These are phyloP conservation scores for Leptographium wingfieldii DNA, from an alignment of 2,329 filamentous ascomycete species.

Conservation along the genomic window DNA sequence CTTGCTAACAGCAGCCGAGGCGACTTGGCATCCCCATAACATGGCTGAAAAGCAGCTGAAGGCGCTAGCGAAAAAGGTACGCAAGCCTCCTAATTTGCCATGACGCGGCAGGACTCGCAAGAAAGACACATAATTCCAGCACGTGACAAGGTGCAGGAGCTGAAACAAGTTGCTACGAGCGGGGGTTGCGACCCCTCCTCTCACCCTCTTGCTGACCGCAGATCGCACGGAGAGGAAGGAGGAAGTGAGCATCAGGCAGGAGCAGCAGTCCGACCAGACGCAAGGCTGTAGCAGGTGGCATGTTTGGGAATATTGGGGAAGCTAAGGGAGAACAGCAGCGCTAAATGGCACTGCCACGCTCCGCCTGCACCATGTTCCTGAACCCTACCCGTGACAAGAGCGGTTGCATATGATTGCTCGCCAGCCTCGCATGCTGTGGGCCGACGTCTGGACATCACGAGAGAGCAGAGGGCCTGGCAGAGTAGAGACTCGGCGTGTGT, in stretches of 20 bases:
- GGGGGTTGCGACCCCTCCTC: not conserved
- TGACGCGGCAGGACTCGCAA: too few species aligned
- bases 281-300: not conserved
- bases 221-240: too few species aligned
- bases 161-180: not conserved
- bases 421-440: constrained; percentile 11
- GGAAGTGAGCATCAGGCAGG: too few species aligned
- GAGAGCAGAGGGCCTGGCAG: not conserved
- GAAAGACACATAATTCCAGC: too few species aligned
- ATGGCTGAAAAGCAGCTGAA: not conserved
- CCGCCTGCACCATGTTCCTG: not conserved
- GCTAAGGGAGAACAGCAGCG: constrained; percentile 1
- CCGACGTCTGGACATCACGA: not conserved
- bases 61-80: not conserved
- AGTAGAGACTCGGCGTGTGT: not conserved
- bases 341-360: constrained; percentile 18
- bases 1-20: not conserved
- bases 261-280: not conserved
- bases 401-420: not conserved
- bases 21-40: not conserved
- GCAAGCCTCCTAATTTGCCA: too few species aligned
- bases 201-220: not conserved
- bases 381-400: not conserved
- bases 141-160: not conserved
- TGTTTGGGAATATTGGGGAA: not conserved